Base-by-base conservation (phyloP, 2,329 filamentous ascomycete genomes). In the Tolypocladium endophyticum region DNA sequence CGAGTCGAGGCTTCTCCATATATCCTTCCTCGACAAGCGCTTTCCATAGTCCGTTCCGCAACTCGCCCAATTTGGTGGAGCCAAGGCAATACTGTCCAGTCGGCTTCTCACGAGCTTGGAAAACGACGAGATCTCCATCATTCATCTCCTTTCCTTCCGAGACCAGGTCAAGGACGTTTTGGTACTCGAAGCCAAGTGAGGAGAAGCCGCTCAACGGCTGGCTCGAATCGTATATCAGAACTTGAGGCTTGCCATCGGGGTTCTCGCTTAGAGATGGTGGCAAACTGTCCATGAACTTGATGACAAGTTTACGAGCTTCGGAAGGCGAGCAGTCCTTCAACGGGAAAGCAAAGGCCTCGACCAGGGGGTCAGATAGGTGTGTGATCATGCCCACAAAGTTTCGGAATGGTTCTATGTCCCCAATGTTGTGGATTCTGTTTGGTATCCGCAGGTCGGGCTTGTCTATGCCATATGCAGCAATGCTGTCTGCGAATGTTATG, bases 371-470 rank as follows among this genome's bases (percentile, higher is more conserved):
- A 2, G 81, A 67, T 0, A 95, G 73, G 1, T 83, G 78, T 0
- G 87, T 88, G 59, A 97, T 89, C 80, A 91, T 96, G 66, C 79
- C 76, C 50, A 89, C 79, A 16, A 96, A 87, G 60, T 87, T 9
- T 84, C 81, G 5, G 89, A 70, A 71, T 1, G 69, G 66, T 1
- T 70, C 76, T 60, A 88, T 73, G 62, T 87, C 75, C 25, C 87
- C 85, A 45, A 96, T 78, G 1, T 78, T 58, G 76, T 78, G 62
- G 14, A 95, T 90, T 68, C 83, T 75, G 33, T 85, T 86, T 1
- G 84, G 82, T 43, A 92, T 87, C 23, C 94, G 85, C 12, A 93
- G 76, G 69, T 99, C 94, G 4, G 94, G 94, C 72, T 99, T 99
- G 73, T 99, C 94, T 5, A 86, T 89, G 14, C 94, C 94, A 68